Conservation (phyloP, 495 filamentous ascomycete species). For the Hypomontagnella submonticulosa region DNA sequence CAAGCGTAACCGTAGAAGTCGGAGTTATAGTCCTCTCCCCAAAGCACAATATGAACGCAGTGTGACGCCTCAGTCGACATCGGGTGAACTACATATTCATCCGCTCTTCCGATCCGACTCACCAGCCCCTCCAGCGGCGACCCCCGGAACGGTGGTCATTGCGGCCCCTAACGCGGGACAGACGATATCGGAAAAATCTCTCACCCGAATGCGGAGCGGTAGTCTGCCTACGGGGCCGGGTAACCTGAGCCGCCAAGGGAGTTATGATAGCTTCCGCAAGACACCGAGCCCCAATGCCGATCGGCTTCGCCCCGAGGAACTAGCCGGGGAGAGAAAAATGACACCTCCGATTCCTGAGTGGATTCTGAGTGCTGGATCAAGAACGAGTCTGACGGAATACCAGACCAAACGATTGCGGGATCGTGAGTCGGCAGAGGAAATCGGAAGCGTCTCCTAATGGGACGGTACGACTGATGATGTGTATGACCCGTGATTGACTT, state of each 20-base stretch:
- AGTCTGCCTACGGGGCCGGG: conserved; percentile 67
- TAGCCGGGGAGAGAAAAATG: conserved; percentile 57
- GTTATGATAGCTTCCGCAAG: conserved; percentile 59
- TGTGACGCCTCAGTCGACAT: conserved; percentile 50
- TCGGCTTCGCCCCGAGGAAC: conserved; percentile 35
- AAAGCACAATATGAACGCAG: conserved; percentile 46
- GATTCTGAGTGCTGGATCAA: conserved; percentile 61
- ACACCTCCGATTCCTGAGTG: conserved; percentile 69
- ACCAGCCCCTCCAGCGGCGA: conserved; percentile 72
- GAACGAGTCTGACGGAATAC: conserved; percentile 56
- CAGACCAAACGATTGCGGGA: conserved; percentile 34
- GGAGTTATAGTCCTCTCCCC: conserved; percentile 58
- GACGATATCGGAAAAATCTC: conserved; percentile 68
- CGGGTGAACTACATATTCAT: conserved; percentile 81
- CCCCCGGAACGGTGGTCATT: conserved; percentile 74
- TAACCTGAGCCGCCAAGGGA: conserved; percentile 61
- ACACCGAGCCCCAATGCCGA: conserved; percentile 43
- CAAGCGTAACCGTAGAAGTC: conserved; percentile 51
- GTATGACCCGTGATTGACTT: conserved; percentile 30
- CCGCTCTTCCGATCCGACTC: conserved; percentile 84
- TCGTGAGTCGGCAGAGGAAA: conserved; percentile 6
- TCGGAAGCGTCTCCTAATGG: conserved; percentile 1
- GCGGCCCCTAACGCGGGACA: conserved; percentile 77
- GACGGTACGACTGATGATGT: conserved; percentile 33
- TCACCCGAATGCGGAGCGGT: conserved; percentile 74